A percentile compares a stretch with the other conserved stretches of the same genome.
Conservation (phyloP, 2,329 filamentous ascomycete genomes). For the Pseudogymnoascus sp. region DNA sequence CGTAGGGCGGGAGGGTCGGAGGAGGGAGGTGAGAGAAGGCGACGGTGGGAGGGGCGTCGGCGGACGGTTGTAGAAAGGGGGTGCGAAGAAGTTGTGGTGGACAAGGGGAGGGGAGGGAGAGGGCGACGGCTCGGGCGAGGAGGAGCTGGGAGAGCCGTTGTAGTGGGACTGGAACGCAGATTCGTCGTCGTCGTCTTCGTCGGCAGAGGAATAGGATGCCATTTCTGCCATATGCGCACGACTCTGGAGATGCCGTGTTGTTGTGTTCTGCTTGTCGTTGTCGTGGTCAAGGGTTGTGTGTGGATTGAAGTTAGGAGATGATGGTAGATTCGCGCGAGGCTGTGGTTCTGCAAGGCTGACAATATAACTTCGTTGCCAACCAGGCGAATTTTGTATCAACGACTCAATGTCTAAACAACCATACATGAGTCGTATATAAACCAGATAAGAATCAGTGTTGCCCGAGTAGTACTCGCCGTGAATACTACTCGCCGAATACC, state of each 20-base stretch:
- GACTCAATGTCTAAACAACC: neutral
- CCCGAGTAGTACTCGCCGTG: no score
- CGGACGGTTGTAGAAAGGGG: slow-evolving; percentile 96
- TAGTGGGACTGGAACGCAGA: slow-evolving; percentile 22
- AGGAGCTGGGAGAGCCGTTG: slow-evolving; percentile 17
- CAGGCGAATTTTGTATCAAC: neutral
- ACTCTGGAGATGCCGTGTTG: neutral
- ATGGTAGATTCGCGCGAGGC: neutral
- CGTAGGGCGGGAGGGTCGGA: slow-evolving; percentile 83
- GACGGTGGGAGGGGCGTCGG: slow-evolving; percentile 89
- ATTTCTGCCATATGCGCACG: neutral
- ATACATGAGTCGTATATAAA: neutral
- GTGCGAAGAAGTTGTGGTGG: slow-evolving; percentile 47
- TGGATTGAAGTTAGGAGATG: neutral
- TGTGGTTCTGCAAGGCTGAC: neutral
- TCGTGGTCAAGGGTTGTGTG: neutral
- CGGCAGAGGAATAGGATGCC: neutral
- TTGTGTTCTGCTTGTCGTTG: neutral
- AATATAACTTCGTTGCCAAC: neutral
- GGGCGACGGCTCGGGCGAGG: slow-evolving; percentile 22
- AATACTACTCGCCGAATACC: no score
- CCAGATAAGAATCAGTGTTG: no score
- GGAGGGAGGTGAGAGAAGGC: slow-evolving; percentile 82
- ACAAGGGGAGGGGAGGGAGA: slow-evolving; percentile 30
- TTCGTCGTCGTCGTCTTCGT: slow-evolving; percentile 17